Evolutionary conservation across 768 basidiomycete species (phyloP).

Genomic region (Hortiboletus flavorubellus): DNA sequence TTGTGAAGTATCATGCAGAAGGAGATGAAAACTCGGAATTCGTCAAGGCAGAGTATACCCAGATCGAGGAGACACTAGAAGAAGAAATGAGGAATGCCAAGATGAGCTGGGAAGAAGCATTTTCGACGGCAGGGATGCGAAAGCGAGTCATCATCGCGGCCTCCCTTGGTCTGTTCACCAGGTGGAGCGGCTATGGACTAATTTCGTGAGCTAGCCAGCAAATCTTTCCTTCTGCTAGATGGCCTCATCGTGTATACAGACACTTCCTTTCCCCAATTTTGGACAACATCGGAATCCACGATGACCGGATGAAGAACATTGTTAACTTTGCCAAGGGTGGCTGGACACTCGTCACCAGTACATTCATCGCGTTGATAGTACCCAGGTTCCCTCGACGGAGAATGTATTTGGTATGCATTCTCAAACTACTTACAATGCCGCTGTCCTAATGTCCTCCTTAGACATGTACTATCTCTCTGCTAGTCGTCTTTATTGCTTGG

Average conservation of each 20-base stretch:
- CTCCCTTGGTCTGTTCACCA: conserved; percentile 13
- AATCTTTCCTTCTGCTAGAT: too few species aligned
- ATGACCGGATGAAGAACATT: conserved; percentile 16
- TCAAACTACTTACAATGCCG: not conserved
- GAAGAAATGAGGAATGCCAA: conserved; percentile 2
- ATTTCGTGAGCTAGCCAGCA: too few species aligned
- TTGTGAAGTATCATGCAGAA: conserved; percentile 60
- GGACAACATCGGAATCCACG: conserved; percentile 20
- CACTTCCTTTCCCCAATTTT: conserved; percentile 10
- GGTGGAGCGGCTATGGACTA: too few species aligned
- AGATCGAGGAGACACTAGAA: conserved; percentile 55
- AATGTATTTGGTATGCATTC: too few species aligned
- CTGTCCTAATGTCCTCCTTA: conserved; percentile 1
- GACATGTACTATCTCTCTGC: conserved; percentile 15
- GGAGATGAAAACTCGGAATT: conserved; percentile 50
- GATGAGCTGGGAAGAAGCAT: not conserved
- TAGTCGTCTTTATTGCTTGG: conserved; percentile 16
- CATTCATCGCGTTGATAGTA: conserved; percentile 1
- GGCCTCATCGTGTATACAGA: conserved; percentile 5
- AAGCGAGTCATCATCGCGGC: conserved; percentile 11
- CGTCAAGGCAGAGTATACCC: conserved; percentile 53
- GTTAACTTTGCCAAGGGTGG: conserved; percentile 11
- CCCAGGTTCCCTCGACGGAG: conserved; percentile 18
- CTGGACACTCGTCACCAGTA: conserved; percentile 12
- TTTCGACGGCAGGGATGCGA: conserved; percentile 15